Evolutionary conservation across 352 stramenopile genomes (phyloP), one percentile per base, ranked within the genome.

Genomic region (Pythium aristosporum): DNA sequence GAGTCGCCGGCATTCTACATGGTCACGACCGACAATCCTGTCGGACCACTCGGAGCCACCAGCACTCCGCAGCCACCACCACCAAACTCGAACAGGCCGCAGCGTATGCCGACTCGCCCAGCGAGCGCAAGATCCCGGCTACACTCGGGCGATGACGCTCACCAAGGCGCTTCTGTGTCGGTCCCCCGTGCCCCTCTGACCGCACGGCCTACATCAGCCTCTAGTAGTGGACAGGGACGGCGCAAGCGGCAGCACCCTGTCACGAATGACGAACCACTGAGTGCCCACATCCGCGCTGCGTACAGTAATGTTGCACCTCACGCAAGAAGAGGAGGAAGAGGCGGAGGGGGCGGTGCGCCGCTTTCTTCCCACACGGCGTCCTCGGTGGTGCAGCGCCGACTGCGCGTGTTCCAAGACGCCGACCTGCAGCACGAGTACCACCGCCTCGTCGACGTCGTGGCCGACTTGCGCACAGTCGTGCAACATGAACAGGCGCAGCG

Each of bases 351-450:
- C 6, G 10, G 21, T 11, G 25, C 25, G 25, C 7, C 37, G 20
- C 58, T 67, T 15, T 57, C 39, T 20, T 74, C 69, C 12, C 65
- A 71, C 7, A 67, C 67, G 3, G 68, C 71, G 8, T 63, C 54
- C 7, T 62, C 66, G 28, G 63, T 72, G 25, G 63, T 85, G 34
- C 61, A 68, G 11, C 80, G 37, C 43, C 82, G 80, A 34, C 57
- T 66, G 5, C 75, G 76, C 12, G 65, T 75, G 13, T 82, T 86
- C 46, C 74, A 87, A 60, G 73, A 82, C n/a, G 66, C 74, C 6
- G 78, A 88, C 36, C 60, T 88, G 0, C 78, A 87, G 21, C 78
- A 89, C 43, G 80, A 89, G 62, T 84, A 87, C 51, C 78, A 77
- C 53, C 77, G 77, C 37, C 70, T 89, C 25, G 71, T 83, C 2